Base-by-base conservation (phyloP, 108 stramenopile species). In the Mediolabrus comicus region DNA sequence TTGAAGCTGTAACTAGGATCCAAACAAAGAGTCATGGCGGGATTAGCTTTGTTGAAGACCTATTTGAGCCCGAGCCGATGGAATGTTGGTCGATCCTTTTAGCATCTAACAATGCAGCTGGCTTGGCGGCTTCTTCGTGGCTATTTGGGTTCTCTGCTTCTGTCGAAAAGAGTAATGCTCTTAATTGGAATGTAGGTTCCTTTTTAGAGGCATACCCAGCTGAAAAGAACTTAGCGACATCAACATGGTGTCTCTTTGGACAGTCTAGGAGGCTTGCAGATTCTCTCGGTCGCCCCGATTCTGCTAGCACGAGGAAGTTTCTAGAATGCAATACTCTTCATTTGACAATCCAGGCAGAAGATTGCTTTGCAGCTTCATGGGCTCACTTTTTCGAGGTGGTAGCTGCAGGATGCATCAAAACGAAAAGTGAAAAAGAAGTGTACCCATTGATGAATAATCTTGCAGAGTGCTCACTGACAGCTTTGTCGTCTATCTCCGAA, bases 81-180 rank as follows among this genome's bases (percentile, higher is more conserved):
- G 63, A 70, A 27, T 66, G 69, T 38, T 71, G 66, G 69, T 64
- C 41, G 7, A 51, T 61, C 24, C 65, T 77, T 27, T 54, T 77
- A 46, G 25, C 36, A 0, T 59, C 59, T 13, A 33, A 41, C 35
- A 65, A 66, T 35, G 51, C 69, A 25, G 31, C 56, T 14, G 36
- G 57, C 1, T 53, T 69, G 25, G 76, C 76, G 17, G 58, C 76
- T n/a, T 59, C 76, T 36, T 55, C 65, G 30, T 77, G 76, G 76
- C 43, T 61, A 2, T 39, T 51, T 13, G 27, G 30, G 14, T 57
- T 34, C 43, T 36, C 53, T 17, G 34, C 25, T 22, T 41, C 38
- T 0, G 33, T 65, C 19, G 39, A 27, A 24, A 62, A 46, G 41
- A 24, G 3, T 4, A 24, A 26, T 29, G n/a, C 10, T 52, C 16